Evolutionary conservation across 495 filamentous ascomycete genomes (phyloP).

Genomic region (Tuber brumale): DNA sequence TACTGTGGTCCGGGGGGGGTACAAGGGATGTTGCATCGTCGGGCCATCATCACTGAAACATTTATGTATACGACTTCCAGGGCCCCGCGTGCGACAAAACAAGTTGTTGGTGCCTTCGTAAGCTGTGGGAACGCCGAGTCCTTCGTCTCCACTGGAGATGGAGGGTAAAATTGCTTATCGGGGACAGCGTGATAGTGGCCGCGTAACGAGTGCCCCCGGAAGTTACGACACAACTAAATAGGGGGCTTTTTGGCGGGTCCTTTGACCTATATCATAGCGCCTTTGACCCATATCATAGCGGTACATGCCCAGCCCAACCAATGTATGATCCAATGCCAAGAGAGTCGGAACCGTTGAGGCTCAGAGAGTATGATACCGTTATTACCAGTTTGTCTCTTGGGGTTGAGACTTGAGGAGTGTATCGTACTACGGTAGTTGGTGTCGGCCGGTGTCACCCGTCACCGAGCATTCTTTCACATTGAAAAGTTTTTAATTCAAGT

Average conservation of each 20-base stretch:
- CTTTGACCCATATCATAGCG: background rate
- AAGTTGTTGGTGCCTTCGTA: background rate
- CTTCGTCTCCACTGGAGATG: background rate
- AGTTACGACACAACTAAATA: background rate
- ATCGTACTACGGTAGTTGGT: background rate
- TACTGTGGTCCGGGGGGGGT: background rate
- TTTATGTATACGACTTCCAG: background rate
- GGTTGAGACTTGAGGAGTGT: background rate
- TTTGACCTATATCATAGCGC: background rate
- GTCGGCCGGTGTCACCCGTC: background rate
- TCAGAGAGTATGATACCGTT: constrained; percentile 22
- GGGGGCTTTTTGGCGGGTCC: background rate
- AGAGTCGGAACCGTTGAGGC: constrained; percentile 1
- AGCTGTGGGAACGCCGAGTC: background rate
- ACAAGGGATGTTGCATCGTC: background rate
- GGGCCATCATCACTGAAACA: background rate
- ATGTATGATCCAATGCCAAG: constrained; percentile 19
- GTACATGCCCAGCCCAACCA: background rate
- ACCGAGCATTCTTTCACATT: background rate
- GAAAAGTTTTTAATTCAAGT: too few species aligned
- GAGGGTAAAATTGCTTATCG: background rate
- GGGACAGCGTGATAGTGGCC: background rate
- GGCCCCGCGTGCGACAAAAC: background rate
- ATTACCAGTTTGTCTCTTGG: constrained; percentile 6
- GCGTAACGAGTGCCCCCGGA: background rate